These are phyloP conservation scores for Dryadomyces quercus-mongolicae DNA, from an alignment of 2,329 filamentous ascomycete species.

Conservation along the genomic window DNA sequence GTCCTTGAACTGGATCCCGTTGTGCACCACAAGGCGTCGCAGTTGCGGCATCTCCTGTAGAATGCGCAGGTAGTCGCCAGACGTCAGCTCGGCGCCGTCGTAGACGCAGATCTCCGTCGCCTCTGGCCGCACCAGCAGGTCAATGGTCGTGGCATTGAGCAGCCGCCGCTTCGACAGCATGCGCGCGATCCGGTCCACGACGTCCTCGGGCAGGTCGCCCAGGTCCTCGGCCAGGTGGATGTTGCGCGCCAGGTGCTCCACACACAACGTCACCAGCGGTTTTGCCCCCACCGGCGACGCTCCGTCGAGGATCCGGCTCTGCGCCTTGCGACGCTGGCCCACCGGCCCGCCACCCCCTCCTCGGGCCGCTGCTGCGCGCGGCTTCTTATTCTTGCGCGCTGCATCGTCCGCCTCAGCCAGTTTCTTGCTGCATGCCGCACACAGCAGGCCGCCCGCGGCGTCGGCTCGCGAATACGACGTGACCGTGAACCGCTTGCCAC, in stretches of 20 bases:
- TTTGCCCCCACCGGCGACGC: constrained; percentile 53
- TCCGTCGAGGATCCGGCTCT: constrained; percentile 79
- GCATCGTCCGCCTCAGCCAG: constrained; percentile 49
- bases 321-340: constrained; percentile 58
- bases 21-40: constrained; percentile 61
- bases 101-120: constrained; percentile 42
- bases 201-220: constrained; percentile 41
- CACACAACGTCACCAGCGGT: constrained; percentile 50
- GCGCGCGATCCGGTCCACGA: constrained; percentile 47
- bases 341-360: constrained; percentile 36
- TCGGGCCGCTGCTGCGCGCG: constrained; percentile 17
- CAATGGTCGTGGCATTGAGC: constrained; percentile 38
- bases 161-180: constrained; percentile 49
- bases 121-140: constrained; percentile 42
- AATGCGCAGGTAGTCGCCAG: constrained; percentile 68
- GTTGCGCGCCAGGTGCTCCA: constrained; percentile 50
- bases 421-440: constrained; percentile 67
- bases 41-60: constrained; percentile 64
- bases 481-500: constrained; percentile 81
- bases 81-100: constrained; percentile 51
- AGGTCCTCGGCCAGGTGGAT: constrained; percentile 49
- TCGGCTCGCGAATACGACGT: constrained; percentile 78
- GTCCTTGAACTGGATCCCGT: constrained; percentile 88
- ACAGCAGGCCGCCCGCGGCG: constrained; percentile 66
- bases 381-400: constrained; percentile 34